These are phyloP conservation scores for Delonix regia DNA, from an alignment of 306 rosid genomes.

Conservation along the genomic window DNA sequence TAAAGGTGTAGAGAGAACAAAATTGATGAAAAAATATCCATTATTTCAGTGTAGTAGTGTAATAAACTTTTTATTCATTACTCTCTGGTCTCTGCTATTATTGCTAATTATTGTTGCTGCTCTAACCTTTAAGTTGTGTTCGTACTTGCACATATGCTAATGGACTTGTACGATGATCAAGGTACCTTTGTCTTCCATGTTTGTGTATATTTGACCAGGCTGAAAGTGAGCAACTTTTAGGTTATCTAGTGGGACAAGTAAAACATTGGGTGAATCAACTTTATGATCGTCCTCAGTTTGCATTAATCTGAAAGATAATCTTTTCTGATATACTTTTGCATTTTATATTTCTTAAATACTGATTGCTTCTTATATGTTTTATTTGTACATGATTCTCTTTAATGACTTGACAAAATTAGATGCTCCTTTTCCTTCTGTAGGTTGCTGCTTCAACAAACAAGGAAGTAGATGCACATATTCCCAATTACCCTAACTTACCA, in stretches of 20 bases:
- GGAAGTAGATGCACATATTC: conserved; percentile 74
- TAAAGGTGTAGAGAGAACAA: neutral
- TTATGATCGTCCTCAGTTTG: neutral
- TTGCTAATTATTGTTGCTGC: neutral
- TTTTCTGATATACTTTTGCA: conserved; percentile 4
- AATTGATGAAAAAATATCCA: neutral
- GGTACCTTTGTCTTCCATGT: neutral
- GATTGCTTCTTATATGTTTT: conserved; percentile 5
- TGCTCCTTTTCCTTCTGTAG: conserved; percentile 39
- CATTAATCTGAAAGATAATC: neutral
- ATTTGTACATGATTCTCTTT: conserved; percentile 18
- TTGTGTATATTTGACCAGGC: neutral
- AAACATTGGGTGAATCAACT: neutral
- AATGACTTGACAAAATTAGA: conserved; percentile 3
- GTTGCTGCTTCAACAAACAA: conserved; percentile 77
- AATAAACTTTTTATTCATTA: neutral
- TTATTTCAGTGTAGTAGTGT: neutral
- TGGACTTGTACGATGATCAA: neutral
- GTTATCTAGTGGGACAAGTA: neutral
- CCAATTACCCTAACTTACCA: conserved; percentile 73
- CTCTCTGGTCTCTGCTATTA: neutral
- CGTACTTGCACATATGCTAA: neutral
- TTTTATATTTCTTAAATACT: neutral
- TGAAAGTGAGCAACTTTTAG: neutral
- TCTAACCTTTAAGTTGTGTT: neutral